Evolutionary conservation across 2,329 filamentous ascomycete genomes (phyloP).

Genomic region (Tolypocladium endophyticum): DNA sequence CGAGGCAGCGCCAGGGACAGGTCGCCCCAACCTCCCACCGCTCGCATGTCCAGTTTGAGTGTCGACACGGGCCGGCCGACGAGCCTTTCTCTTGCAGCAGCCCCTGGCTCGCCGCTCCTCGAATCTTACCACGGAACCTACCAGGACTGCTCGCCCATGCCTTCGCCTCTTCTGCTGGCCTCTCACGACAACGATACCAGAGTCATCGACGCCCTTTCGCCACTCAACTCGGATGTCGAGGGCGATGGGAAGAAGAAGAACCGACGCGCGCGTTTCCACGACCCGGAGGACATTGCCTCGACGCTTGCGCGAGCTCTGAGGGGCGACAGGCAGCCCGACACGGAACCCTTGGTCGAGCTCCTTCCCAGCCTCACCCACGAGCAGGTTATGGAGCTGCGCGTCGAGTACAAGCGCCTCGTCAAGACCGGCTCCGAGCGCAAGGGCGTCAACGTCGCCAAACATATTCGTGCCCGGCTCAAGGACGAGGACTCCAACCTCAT

Average conservation of each 20-base stretch:
- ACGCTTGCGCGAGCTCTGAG: constrained; percentile 67
- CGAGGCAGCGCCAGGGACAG: constrained; percentile 26
- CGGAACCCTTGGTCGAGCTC: constrained; percentile 67
- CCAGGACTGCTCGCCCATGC: constrained; percentile 91
- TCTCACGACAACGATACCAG: constrained; percentile 38
- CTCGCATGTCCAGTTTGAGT: constrained; percentile 41
- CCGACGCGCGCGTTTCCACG: constrained; percentile 68
- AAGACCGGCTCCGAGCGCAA: constrained; percentile 64
- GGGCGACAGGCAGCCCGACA: constrained; percentile 54
- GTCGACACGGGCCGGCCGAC: constrained; percentile 34
- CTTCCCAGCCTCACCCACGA: constrained; percentile 77
- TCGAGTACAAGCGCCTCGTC: constrained; percentile 82
- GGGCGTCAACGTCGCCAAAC: constrained; percentile 77
- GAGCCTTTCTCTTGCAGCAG: constrained; percentile 36
- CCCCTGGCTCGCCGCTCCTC: constrained; percentile 73
- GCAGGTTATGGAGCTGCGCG: constrained; percentile 76
- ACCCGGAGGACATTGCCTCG: constrained; percentile 68
- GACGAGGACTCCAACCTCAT: constrained; percentile 66
- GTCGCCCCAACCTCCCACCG: constrained; percentile 37
- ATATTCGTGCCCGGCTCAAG: constrained; percentile 68
- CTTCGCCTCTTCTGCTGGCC: constrained; percentile 60
- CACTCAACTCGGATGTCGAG: constrained; percentile 36
- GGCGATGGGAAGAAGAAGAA: constrained; percentile 33
- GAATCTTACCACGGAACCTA: constrained; percentile 93
- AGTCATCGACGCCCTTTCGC: constrained; percentile 39